Evolutionary conservation across 2,329 filamentous ascomycete species (phyloP), one percentile per base, ranked within the genome.

Genomic region (Fusarium nodosum): DNA sequence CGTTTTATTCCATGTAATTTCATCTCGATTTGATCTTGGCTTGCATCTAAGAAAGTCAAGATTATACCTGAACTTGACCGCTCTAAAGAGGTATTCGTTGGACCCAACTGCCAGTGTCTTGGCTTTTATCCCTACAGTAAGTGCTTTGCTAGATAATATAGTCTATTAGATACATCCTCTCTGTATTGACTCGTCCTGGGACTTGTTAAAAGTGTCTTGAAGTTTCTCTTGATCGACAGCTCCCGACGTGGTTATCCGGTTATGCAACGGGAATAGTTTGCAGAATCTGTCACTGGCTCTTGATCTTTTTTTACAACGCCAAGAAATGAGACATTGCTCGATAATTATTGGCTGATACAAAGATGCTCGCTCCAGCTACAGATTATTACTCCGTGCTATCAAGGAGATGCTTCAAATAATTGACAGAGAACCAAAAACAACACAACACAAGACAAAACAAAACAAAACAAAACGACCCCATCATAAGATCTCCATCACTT

Each of bases 251-350:
- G 60, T 55, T 47, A 50, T 30, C 66, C 71, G 72, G 72, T 41
- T 69, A 67, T 74, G 66, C 16, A 38, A 53, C 72, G 72, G 72
- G 55, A 57, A 73, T 74, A 66, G 60, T 46, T 16, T 33, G 42
- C 28, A 51, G 51, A 53, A 10, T 11, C 42, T 65, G 60, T 66
- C 60, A 66, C 53, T 65, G 26, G 18, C n/a, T 24, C 9, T 51
- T 42, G 20, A 11, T 38, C 22, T 30, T n/a, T 31, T 31, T 46
- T 20, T 30, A 46, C n/a, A 4, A 28, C 24, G 44, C 28, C 38
- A 33, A 42, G 68, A 66, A 64, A 64, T 62, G 44, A 30, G 41
- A 51, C 48, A 51, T 20, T 20, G 10, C 33, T 38, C 11, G 46
- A 22, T 30, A 39, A 30, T 31, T 10, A 71, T 71, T 66, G 68